Conservation (phyloP, 2,329 filamentous ascomycete species). For the Pseudogymnoascus sp. region DNA sequence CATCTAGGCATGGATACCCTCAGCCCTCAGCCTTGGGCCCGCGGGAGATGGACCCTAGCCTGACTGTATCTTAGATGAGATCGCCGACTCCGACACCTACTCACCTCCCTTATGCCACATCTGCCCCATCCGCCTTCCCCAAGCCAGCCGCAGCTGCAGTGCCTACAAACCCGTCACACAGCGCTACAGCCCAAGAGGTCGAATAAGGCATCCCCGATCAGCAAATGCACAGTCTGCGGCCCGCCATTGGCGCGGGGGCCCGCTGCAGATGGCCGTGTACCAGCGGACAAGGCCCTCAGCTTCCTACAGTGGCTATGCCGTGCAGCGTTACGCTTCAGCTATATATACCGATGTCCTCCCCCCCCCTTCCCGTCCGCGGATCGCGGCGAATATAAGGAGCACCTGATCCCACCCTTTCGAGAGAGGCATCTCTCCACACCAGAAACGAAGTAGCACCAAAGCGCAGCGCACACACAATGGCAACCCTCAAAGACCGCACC, state of each 20-base stretch:
- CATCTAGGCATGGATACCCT: neutral
- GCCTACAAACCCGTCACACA: neutral
- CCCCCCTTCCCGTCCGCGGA: neutral
- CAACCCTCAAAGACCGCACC: constrained; percentile 8
- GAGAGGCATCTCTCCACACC: neutral
- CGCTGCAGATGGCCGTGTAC: neutral
- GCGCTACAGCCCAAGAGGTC: neutral
- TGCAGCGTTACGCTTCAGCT: neutral
- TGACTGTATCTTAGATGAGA: constrained; percentile 2
- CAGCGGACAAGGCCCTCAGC: neutral
- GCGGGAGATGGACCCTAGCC: neutral
- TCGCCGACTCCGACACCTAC: neutral
- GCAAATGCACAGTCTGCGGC: constrained; percentile 1
- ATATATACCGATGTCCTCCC: neutral
- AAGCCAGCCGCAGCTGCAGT: neutral
- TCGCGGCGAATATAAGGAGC: neutral
- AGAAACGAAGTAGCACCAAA: neutral
- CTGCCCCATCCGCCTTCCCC: neutral
- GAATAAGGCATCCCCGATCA: constrained; percentile 5
- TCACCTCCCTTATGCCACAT: neutral
- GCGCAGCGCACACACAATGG: neutral
- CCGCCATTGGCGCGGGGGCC: neutral
- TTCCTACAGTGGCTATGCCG: neutral
- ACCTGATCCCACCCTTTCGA: neutral
- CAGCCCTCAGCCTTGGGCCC: neutral